Percentiles rank a stretch among this genome's conserved stretches.
Conservation (phyloP, 257 asterid genomes). For the Solanum chmielewskii region DNA sequence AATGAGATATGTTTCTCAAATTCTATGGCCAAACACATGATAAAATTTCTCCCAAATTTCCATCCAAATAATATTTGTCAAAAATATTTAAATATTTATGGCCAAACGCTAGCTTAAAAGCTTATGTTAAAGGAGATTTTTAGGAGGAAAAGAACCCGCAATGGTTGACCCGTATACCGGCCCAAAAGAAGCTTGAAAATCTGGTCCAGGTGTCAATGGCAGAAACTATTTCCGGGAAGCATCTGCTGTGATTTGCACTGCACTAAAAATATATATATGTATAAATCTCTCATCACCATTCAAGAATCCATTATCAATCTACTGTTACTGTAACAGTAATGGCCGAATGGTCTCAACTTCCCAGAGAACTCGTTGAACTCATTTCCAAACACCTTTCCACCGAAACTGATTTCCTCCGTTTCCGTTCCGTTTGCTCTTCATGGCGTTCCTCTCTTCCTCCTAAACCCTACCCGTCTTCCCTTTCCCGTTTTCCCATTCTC, state of each 20-base stretch:
- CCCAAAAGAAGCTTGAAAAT: neutral
- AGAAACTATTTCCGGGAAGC: neutral
- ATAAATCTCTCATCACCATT: neutral
- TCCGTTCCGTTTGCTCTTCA: conserved; percentile 69
- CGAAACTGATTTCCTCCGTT: conserved; percentile 60
- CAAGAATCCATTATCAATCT: neutral
- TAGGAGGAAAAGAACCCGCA: too few species aligned
- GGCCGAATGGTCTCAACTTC: conserved; percentile 82
- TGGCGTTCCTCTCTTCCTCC: conserved; percentile 61
- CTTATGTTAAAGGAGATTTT: too few species aligned
- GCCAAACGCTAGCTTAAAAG: too few species aligned
- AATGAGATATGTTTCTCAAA: too few species aligned
- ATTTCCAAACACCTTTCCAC: conserved; percentile 39
- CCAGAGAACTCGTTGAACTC: conserved; percentile 55
- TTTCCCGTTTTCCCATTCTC: conserved; percentile 59
- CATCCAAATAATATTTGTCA: too few species aligned
- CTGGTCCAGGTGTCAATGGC: neutral
- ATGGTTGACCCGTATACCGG: neutral
- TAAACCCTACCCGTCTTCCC: conserved; percentile 11
- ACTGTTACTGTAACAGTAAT: neutral
- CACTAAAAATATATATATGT: neutral
- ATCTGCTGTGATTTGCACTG: neutral
- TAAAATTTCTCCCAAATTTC: too few species aligned
- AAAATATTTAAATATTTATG: too few species aligned
- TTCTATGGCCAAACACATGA: too few species aligned